These are phyloP conservation scores for Termitomyces sp. DNA, from an alignment of 768 basidiomycete species.

Conservation along the genomic window DNA sequence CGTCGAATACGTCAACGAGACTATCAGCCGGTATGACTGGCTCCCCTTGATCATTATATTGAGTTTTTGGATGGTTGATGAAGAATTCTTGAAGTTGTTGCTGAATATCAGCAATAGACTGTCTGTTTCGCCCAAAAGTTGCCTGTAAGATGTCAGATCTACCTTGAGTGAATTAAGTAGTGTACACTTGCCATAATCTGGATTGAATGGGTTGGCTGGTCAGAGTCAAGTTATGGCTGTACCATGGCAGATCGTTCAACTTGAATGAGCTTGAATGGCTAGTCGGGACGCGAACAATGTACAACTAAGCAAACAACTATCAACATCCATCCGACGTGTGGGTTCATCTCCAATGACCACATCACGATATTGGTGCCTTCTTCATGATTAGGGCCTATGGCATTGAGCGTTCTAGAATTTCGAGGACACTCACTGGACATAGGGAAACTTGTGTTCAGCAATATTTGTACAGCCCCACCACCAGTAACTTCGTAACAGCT, in stretches of 20 bases:
- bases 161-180: background rate
- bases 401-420: background rate
- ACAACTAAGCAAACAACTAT: constrained; percentile 2
- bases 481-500: no score
- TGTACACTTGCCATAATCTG: constrained; percentile 13
- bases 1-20: constrained; percentile 67
- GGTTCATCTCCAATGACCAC: background rate
- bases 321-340: background rate
- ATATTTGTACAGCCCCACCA: background rate
- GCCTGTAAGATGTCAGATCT: constrained; percentile 5
- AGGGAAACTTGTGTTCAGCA: background rate
- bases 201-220: background rate
- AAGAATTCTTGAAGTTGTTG: constrained; percentile 67
- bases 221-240: constrained; percentile 16
- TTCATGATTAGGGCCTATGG: background rate
- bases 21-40: constrained; percentile 67
- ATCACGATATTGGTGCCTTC: no score
- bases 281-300: constrained; percentile 7
- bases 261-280: background rate
- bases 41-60: constrained; percentile 55
- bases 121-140: constrained; percentile 57
- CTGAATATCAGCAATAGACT: constrained; percentile 71
- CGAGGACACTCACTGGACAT: background rate
- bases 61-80: constrained; percentile 57
- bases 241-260: background rate